Conservation (phyloP, 2,329 filamentous ascomycete genomes). For the Fusarium sp. region DNA sequence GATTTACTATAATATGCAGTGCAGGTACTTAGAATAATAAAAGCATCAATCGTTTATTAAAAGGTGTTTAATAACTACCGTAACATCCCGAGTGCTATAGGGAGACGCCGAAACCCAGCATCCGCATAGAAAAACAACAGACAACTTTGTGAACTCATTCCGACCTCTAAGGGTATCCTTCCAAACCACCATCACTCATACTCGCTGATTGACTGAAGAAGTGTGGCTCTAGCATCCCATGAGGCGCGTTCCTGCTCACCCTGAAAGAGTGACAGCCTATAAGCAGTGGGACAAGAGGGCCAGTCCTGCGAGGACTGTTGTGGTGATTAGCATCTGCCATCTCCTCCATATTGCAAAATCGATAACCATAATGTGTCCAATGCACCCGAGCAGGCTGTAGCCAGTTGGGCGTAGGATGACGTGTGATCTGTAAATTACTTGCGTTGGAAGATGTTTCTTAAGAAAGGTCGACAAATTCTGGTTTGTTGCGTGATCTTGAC, state of each 20-base stretch:
- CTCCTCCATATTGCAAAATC: slow-evolving; percentile 66
- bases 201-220: slow-evolving; percentile 41
- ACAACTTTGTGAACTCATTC: slow-evolving; percentile 41
- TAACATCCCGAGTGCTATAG: slow-evolving; percentile 28
- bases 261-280: slow-evolving; percentile 34
- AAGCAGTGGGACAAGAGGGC: slow-evolving; percentile 44
- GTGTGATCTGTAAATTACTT: slow-evolving; percentile 67
- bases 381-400: slow-evolving; percentile 63
- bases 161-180: slow-evolving; percentile 27
- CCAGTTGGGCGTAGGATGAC: slow-evolving; percentile 68
- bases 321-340: slow-evolving; percentile 49
- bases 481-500: slow-evolving; percentile 54
- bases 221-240: slow-evolving; percentile 30
- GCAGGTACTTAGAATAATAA: slow-evolving; percentile 17
- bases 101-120: slow-evolving; percentile 31
- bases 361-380: slow-evolving; percentile 74
- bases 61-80: slow-evolving; percentile 36
- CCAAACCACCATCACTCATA: slow-evolving; percentile 37
- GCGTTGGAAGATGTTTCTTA: slow-evolving; percentile 63
- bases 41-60: slow-evolving; percentile 43
- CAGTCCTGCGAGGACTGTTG: slow-evolving; percentile 26
- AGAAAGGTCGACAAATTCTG: slow-evolving; percentile 61
- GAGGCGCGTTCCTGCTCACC: slow-evolving; percentile 20
- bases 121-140: slow-evolving; percentile 41
- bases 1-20: neutral